Evolutionary conservation across 495 filamentous ascomycete species (phyloP), one percentile per base, ranked within the genome.

Genomic region (Tuber magnatum): DNA sequence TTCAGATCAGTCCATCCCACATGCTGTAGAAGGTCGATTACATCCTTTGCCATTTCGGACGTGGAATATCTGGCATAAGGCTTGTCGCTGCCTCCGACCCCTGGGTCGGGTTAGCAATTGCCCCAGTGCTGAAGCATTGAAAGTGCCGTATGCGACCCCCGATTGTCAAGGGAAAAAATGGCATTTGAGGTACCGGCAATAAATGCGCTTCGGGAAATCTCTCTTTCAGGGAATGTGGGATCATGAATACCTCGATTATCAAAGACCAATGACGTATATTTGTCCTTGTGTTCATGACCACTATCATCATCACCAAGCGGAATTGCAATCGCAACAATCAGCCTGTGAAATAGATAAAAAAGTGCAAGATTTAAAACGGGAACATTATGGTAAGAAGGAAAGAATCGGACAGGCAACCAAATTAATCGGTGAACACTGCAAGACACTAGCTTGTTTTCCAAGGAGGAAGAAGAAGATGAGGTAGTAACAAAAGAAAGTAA

Each of bases 41-140:
- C 79, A 84, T 94, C 92, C 76, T 84, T 87, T 40, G 92, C 92
- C 92, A 94, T 93, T 75, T 91, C 90, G 75, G 85, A 87, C 32
- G 91, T 92, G 73, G 88, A 87, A 83, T 94, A 94, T 48, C 91
- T 87, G 35, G 88, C 75, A 61, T 86, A 75, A 2, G 93, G 93
- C 83, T 92, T 94, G 83, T 91, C 91, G 68, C 89, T 91, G 76
- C 87, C 86, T 77, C 93, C 92, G 79, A 94, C 90, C 70, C 93
- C 93, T 80, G 80, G 83, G 68, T 32, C 39, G 28, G 51, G 68
- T 77, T 74, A 79, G 70, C 35, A 73, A 80, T 73, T 68, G 65
- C 75, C 44, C 77, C 44, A 65, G 56, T 14, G 7, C 39, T 7
- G 3, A 40, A 61, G 16, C 56, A 65, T 51, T 22, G 38, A 18